Percentiles rank a stretch among this genome's conserved stretches.
Conservation (phyloP, 139 green algal species). For the Coccomyxa sp. region DNA sequence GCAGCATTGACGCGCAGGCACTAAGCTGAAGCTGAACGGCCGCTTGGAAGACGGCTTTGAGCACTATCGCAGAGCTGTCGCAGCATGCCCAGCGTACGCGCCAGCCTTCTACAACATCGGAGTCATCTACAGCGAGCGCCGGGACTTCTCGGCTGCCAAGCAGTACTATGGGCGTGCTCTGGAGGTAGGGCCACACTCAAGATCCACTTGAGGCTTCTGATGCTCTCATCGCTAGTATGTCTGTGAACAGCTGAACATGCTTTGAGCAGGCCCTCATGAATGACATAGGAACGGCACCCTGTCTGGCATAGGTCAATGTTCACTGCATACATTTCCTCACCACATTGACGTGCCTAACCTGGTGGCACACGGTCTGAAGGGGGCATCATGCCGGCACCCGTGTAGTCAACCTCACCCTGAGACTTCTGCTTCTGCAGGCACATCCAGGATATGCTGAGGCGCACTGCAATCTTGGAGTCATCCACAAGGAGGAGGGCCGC, state of each 20-base stretch:
- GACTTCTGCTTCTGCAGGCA: too few species aligned
- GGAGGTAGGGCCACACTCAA: too few species aligned
- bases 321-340: too few species aligned
- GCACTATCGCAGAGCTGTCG: constrained; percentile 55
- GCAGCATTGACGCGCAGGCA: constrained; percentile 31
- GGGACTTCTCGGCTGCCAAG: background rate
- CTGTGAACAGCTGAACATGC: too few species aligned
- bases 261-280: too few species aligned
- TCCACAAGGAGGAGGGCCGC: constrained; percentile 56
- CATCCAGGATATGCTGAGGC: constrained; percentile 73
- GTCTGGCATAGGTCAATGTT: too few species aligned
- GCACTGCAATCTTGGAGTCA: constrained; percentile 92
- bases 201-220: too few species aligned
- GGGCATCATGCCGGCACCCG: too few species aligned
- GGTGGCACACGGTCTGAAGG: too few species aligned
- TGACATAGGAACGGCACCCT: too few species aligned
- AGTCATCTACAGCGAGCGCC: constrained; percentile 37
- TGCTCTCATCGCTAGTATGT: too few species aligned
- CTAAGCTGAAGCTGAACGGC: constrained; percentile 61
- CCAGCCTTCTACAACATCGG: constrained; percentile 77
- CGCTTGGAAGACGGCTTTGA: constrained; percentile 35
- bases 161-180: background rate
- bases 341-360: too few species aligned
- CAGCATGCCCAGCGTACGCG: constrained; percentile 41
- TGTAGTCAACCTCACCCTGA: constrained; percentile 46